Evolutionary conservation across 495 filamentous ascomycete genomes (phyloP).

Genomic region (Xylaria castorea): DNA sequence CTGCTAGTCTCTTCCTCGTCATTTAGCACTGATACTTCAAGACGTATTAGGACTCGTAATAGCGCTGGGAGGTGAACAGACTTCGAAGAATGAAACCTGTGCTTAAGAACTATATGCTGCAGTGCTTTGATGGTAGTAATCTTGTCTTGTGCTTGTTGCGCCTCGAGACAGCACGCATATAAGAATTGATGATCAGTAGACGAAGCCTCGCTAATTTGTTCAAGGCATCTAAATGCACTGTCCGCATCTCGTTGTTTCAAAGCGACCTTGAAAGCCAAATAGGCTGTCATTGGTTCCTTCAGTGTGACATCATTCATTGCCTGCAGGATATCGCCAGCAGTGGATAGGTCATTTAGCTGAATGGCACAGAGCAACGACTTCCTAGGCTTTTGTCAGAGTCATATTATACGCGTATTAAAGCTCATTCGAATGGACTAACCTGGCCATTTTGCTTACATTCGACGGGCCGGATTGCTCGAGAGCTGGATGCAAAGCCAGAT

Average conservation of each 20-base stretch:
- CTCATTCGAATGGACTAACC: slow-evolving; percentile 51
- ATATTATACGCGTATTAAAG: background rate
- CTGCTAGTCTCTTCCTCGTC: slow-evolving; percentile 35
- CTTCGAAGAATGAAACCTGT: slow-evolving; percentile 58
- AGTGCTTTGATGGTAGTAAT: slow-evolving; percentile 63
- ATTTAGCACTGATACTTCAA: slow-evolving; percentile 63
- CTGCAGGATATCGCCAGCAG: slow-evolving; percentile 61
- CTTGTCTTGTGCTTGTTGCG: slow-evolving; percentile 69
- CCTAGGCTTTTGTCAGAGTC: slow-evolving; percentile 46
- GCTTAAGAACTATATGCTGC: slow-evolving; percentile 56
- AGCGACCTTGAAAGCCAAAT: slow-evolving; percentile 77
- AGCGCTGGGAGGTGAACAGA: slow-evolving; percentile 71
- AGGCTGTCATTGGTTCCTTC: slow-evolving; percentile 68
- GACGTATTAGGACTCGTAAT: slow-evolving; percentile 66
- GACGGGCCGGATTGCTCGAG: slow-evolving; percentile 68
- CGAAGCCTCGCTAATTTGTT: slow-evolving; percentile 33
- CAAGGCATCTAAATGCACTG: slow-evolving; percentile 53
- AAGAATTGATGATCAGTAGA: slow-evolving; percentile 64
- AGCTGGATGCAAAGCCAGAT: slow-evolving; percentile 66
- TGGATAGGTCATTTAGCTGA: slow-evolving; percentile 56
- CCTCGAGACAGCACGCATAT: slow-evolving; percentile 78
- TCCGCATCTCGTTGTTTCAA: slow-evolving; percentile 63
- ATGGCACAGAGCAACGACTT: slow-evolving; percentile 74
- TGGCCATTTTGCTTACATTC: slow-evolving; percentile 71
- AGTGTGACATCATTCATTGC: slow-evolving; percentile 65